Conservation (phyloP, 495 filamentous ascomycete species). For the Geopyxis carbonaria region DNA sequence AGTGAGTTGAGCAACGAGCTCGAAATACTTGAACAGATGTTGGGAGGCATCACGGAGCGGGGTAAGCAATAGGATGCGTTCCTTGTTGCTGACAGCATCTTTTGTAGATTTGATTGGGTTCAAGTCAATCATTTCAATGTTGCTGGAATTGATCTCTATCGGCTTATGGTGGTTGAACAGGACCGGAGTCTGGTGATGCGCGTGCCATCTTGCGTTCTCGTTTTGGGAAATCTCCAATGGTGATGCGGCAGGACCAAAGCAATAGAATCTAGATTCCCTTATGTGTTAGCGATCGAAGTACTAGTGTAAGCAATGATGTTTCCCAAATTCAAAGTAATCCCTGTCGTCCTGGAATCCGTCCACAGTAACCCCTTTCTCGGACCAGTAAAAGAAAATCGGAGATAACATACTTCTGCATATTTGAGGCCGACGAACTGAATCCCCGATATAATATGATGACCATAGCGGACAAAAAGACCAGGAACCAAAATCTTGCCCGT, state of each 20-base stretch:
- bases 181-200: conserved; percentile 76
- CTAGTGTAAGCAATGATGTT: background rate
- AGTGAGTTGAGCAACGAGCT: conserved; percentile 71
- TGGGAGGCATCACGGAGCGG: conserved; percentile 76
- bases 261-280: conserved; percentile 75
- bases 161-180: conserved; percentile 90
- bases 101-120: conserved; percentile 71
- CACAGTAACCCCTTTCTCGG: conserved; percentile 6
- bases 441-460: conserved; percentile 82
- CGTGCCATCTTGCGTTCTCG: conserved; percentile 76
- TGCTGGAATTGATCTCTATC: conserved; percentile 59
- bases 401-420: too few species aligned
- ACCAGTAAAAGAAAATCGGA: too few species aligned
- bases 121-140: conserved; percentile 64
- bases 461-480: conserved; percentile 51
- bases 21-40: conserved; percentile 76
- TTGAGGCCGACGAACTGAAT: too few species aligned
- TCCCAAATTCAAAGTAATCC: background rate
- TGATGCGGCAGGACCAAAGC: conserved; percentile 81
- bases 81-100: conserved; percentile 57
- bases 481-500: conserved; percentile 61
- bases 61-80: conserved; percentile 87
- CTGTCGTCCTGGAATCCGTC: background rate
- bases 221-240: conserved; percentile 87
- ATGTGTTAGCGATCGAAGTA: too few species aligned